These are phyloP conservation scores for Immersiella caudata DNA, from an alignment of 495 filamentous ascomycete species.

Conservation along the genomic window DNA sequence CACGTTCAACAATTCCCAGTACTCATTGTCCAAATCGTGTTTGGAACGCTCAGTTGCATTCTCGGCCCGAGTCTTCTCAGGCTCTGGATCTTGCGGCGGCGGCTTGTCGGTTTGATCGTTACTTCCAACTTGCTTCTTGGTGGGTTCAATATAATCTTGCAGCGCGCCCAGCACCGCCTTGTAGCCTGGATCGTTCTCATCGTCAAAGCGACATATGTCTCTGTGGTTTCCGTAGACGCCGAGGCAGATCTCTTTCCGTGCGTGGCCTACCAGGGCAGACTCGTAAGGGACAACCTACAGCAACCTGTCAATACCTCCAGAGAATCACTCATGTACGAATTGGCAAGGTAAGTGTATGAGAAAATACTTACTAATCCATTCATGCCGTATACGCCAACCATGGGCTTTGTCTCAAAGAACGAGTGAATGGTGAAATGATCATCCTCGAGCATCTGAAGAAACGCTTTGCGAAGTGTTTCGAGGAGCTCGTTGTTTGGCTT, in stretches of 20 bases:
- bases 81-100: too few relatives aligned
- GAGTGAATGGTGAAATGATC: not conserved
- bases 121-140: too few relatives aligned
- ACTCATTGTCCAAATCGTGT: too few relatives aligned
- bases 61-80: too few relatives aligned
- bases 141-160: conserved; percentile 13
- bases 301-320: not conserved
- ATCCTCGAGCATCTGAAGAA: conserved; percentile 8
- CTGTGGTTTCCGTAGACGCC: conserved; percentile 3
- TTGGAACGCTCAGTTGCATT: too few relatives aligned
- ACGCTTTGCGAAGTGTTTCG: not conserved
- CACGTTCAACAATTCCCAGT: too few relatives aligned
- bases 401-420: not conserved
- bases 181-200: not conserved
- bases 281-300: conserved; percentile 3
- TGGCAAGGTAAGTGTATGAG: not conserved
- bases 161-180: conserved; percentile 1
- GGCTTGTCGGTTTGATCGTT: too few relatives aligned
- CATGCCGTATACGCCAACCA: conserved; percentile 1
- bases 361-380: not conserved
- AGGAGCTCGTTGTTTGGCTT: not conserved
- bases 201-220: not conserved
- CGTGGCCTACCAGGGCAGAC: conserved; percentile 1
- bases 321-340: not conserved
- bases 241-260: conserved; percentile 2